Evolutionary conservation across 306 rosid genomes (phyloP).

Genomic region (Trifolium fragiferum): DNA sequence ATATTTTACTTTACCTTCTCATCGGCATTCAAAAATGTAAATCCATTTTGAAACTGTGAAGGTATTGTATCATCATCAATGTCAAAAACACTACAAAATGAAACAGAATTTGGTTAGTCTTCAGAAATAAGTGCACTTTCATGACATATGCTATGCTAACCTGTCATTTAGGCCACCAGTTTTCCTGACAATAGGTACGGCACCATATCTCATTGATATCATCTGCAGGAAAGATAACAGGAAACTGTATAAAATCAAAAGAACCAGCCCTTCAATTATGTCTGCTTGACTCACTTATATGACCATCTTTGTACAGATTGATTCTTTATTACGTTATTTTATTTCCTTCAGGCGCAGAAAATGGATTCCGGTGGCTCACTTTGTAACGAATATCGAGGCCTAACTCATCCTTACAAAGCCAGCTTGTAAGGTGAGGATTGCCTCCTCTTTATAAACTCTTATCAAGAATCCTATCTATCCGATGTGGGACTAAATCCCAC

Average conservation of each 20-base stretch:
- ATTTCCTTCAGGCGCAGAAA: constrained; percentile 25
- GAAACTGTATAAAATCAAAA: constrained; percentile 16
- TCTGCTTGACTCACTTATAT: neutral
- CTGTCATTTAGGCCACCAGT: constrained; percentile 98
- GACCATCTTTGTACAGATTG: constrained; percentile 17
- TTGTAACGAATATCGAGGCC: no score
- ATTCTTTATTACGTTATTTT: constrained; percentile 16
- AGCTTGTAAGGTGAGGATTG: no score
- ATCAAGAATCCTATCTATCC: no score
- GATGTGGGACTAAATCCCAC: no score
- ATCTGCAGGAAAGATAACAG: constrained; percentile 55
- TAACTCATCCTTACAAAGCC: no score
- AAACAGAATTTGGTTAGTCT: constrained; percentile 25
- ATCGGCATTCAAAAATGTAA: constrained; percentile 71
- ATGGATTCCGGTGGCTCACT: constrained; percentile 28
- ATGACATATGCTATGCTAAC: constrained; percentile 48
- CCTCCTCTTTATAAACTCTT: no score
- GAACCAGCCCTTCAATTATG: neutral
- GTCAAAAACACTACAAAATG: constrained; percentile 81
- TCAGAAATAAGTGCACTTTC: constrained; percentile 17
- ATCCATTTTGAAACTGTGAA: constrained; percentile 78
- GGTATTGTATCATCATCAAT: constrained; percentile 82
- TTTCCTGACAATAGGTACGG: constrained; percentile 87
- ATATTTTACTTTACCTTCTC: constrained; percentile 67
- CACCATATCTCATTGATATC: constrained; percentile 98